phyloP scores from a whole-genome alignment of 495 filamentous ascomycete genomes.

The Aspergillus conjunctus region DNA sequence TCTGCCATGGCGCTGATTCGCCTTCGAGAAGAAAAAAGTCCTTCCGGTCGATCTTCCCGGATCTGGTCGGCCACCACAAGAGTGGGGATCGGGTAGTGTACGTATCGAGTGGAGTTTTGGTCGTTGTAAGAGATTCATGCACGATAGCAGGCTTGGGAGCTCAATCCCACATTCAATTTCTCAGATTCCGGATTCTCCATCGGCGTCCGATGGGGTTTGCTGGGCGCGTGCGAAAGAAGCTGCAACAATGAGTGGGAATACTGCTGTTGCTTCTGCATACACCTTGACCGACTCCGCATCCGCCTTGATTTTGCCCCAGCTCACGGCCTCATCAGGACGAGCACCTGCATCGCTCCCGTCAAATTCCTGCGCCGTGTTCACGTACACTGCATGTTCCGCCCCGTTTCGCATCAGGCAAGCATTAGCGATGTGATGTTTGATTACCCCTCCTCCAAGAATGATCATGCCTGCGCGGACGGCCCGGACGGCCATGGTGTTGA shows the following conservation, averaged over 20 bases:
- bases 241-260: conserved; percentile 92
- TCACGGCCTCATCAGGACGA: conserved; percentile 93
- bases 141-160: neutral
- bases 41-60: too few relatives aligned
- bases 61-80: too few relatives aligned
- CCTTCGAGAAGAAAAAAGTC: neutral
- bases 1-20: neutral
- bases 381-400: conserved; percentile 92
- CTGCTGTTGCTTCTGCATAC: conserved; percentile 88
- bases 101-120: too few relatives aligned
- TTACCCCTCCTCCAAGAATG: conserved; percentile 85
- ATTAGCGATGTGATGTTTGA: conserved; percentile 98
- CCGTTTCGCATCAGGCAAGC: conserved; percentile 96
- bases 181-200: conserved; percentile 2
- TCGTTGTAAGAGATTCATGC: too few relatives aligned
- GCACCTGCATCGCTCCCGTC: conserved; percentile 97
- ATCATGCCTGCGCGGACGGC: conserved; percentile 89
- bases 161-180: conserved; percentile 15
- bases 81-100: too few relatives aligned
- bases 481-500: conserved; percentile 85
- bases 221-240: conserved; percentile 74
- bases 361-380: conserved; percentile 96
- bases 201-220: conserved; percentile 15
- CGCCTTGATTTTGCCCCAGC: conserved; percentile 96
- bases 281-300: conserved; percentile 90